Evolutionary conservation across 768 basidiomycete species (phyloP), one percentile per base, ranked within the genome.

Genomic region (Tulasnella sp.): DNA sequence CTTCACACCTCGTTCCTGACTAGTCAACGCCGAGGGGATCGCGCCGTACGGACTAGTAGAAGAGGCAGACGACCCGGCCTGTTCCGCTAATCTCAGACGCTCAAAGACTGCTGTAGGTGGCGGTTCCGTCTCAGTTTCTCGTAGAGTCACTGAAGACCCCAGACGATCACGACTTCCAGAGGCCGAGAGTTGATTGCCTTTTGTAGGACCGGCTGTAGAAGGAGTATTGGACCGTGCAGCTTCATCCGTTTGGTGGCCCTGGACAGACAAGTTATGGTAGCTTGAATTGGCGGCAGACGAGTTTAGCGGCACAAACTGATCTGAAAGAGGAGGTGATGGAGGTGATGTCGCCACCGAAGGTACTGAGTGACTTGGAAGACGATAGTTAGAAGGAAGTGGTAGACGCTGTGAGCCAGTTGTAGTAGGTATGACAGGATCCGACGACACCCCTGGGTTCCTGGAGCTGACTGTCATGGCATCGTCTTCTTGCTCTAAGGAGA

Each of bases 391-490:
- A 23, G 61, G 61, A 17, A 61, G 62, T 44, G 38, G 62, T 23
- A 34, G 50, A 42, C 21, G 42, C 17, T 47, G 63, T 29, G 61
- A 34, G 27, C 32, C 49, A 41, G 34, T 51, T 26, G 26, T 42
- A 23, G 29, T 41, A 48, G 44, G 62, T 42, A 44, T 54, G 47
- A 29, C 55, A 32, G 27, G 61, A 34, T 19, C 62, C 42, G 42
- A 63, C 38, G 27, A 38, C 21, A 15, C 23, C 26, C 1, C 43
- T 43, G 45, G 73, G 58, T 71, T 84, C 64, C 80, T 77, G 21
- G 86, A 87, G 68, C 85, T 88, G 61, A 88, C 81, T 0, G 87
- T 89, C 41, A 84, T 74, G 1, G 82, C 79, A 66, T 89, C 85
- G 60, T 88, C 87, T 53, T 88, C 88, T 10, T 76, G 62, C 38